phyloP scores from a whole-genome alignment of 176 grass and related monocot species.

The Lolium perenne region DNA sequence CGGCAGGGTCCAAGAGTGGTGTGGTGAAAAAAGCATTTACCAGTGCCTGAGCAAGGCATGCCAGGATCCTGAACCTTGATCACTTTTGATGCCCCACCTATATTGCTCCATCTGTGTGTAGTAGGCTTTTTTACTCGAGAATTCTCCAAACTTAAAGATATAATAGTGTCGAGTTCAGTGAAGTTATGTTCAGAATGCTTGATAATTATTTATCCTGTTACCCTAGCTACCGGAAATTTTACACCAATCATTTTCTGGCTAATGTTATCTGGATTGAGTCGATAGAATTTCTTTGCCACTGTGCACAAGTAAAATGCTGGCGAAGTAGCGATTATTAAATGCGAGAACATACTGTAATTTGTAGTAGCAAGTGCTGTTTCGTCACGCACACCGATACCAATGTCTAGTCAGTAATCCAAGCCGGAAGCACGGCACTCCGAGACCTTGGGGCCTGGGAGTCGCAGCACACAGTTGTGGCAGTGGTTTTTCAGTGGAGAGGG shows the following conservation, averaged over 20 bases:
- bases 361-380: background rate
- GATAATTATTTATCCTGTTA: background rate
- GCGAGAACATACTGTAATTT: background rate
- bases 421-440: no score
- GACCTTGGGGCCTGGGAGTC: no score
- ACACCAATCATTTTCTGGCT: background rate
- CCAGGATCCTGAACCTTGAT: background rate
- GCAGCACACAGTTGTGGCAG: background rate
- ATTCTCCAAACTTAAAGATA: background rate
- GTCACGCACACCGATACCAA: background rate
- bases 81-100: slow-evolving; percentile 16
- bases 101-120: slow-evolving; percentile 18
- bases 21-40: slow-evolving; percentile 19
- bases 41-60: background rate
- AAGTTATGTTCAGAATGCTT: background rate
- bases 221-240: no score
- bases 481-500: background rate
- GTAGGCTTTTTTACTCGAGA: background rate
- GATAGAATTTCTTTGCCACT: background rate
- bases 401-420: background rate
- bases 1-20: slow-evolving; percentile 27
- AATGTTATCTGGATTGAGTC: background rate
- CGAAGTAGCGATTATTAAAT: background rate
- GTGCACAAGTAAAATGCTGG: background rate
- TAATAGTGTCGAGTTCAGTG: slow-evolving; percentile 4